Percentiles rank a stretch among this genome's conserved stretches.
Evolutionary conservation across 1,139 yeast genomes (phyloP).

Genomic region (Blastobotrys serpentis): DNA sequence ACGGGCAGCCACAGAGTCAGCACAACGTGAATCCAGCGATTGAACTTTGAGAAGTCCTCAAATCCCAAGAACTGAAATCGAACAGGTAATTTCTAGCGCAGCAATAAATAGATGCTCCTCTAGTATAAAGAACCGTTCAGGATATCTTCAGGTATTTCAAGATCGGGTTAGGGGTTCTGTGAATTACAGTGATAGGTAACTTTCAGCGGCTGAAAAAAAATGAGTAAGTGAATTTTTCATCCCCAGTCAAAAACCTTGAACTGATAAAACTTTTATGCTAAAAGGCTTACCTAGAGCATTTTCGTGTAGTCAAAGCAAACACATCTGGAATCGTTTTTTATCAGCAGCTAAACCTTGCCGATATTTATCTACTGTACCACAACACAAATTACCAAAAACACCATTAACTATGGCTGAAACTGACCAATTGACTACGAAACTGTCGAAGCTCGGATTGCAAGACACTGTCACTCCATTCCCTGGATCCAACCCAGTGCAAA

Average conservation of each 20-base stretch:
- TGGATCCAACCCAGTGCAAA: slow-evolving; percentile 66
- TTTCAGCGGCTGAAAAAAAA: not conserved
- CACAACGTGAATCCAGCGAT: too few species aligned
- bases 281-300: not conserved
- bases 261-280: not conserved
- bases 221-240: not conserved
- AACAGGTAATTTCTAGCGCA: too few species aligned
- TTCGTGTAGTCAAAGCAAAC: not conserved
- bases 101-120: too few species aligned
- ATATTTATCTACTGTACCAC: slow-evolving; percentile 7
- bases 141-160: too few species aligned
- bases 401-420: slow-evolving; percentile 34
- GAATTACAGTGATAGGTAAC: not conserved
- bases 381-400: slow-evolving; percentile 15
- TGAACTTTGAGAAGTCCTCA: too few species aligned
- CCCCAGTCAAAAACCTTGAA: not conserved
- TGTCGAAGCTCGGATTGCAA: slow-evolving; percentile 35
- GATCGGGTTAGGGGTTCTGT: not conserved
- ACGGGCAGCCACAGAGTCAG: too few species aligned
- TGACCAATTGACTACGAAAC: slow-evolving; percentile 29
- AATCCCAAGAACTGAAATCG: not conserved
- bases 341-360: not conserved
- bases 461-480: slow-evolving; percentile 34
- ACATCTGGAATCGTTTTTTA: not conserved
- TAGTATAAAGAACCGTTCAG: too few species aligned